A percentile compares a stretch with the other conserved stretches of the same genome.
These are phyloP conservation scores for Babesia divergens DNA, from an alignment of 169 alveolate species.

Conservation along the genomic window DNA sequence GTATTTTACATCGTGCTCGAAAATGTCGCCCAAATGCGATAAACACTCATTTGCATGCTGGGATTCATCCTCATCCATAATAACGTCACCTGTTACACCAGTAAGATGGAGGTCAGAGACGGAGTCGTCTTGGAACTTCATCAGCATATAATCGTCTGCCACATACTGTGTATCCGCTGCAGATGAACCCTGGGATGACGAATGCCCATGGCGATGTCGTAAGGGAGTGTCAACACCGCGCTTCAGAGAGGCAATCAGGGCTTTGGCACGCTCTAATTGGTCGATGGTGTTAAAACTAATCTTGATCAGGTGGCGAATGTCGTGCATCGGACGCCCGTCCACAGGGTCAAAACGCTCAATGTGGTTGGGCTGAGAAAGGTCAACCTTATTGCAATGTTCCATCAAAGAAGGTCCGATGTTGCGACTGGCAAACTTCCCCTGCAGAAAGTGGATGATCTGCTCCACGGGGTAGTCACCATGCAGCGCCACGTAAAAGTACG, in stretches of 20 bases:
- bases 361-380: constrained; percentile 63
- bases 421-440: constrained; percentile 26
- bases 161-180: constrained; percentile 6
- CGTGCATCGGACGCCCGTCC: constrained; percentile 44
- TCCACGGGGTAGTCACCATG: constrained; percentile 17
- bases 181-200: background rate
- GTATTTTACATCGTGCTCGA: constrained; percentile 95
- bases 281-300: constrained; percentile 60
- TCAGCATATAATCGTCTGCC: background rate
- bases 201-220: background rate
- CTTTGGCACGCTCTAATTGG: constrained; percentile 47
- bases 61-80: background rate
- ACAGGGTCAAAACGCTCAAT: constrained; percentile 52
- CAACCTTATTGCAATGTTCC: constrained; percentile 46
- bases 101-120: background rate
- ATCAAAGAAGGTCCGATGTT: constrained; percentile 43
- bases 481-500: constrained; percentile 53
- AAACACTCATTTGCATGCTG: constrained; percentile 8
- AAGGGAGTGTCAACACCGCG: constrained; percentile 27
- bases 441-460: constrained; percentile 35
- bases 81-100: background rate
- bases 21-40: constrained; percentile 84
- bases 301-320: constrained; percentile 43
- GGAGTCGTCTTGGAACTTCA: background rate
- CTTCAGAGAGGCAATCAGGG: constrained; percentile 23